phyloP scores from a whole-genome alignment of 352 stramenopile genomes.

The Globisporangium middletonii region DNA sequence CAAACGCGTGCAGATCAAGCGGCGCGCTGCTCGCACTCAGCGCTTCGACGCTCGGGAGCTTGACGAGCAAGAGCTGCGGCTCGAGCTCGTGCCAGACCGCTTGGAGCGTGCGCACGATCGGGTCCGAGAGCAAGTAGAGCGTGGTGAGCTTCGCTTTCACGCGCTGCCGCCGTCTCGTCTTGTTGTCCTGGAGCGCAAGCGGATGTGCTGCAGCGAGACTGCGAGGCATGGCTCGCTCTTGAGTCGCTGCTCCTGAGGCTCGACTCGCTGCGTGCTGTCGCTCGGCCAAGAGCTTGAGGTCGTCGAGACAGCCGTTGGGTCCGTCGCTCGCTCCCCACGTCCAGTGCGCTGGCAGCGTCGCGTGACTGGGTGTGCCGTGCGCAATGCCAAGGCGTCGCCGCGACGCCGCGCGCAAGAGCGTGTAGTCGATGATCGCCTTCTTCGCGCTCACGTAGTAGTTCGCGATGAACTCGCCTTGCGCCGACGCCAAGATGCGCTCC shows the following conservation, averaged over 20 bases:
- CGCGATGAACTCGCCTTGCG: constrained; percentile 38
- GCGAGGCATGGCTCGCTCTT: background rate
- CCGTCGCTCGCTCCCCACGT: constrained; percentile 57
- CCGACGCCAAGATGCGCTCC: constrained; percentile 27
- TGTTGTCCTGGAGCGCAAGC: constrained; percentile 9
- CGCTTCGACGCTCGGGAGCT: constrained; percentile 27
- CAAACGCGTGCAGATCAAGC: constrained; percentile 47
- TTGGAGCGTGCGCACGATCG: constrained; percentile 46
- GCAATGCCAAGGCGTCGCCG: constrained; percentile 43
- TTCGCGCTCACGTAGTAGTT: constrained; percentile 68
- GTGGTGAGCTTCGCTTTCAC: constrained; percentile 33
- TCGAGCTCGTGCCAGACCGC: constrained; percentile 59
- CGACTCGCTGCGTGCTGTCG: background rate
- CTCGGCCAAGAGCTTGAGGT: constrained; percentile 37
- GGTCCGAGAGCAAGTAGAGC: constrained; percentile 43
- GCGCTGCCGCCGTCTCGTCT: constrained; percentile 27
- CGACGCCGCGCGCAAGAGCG: constrained; percentile 38
- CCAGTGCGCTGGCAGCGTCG: constrained; percentile 43
- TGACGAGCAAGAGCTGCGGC: constrained; percentile 32
- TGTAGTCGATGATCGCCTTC: constrained; percentile 73
- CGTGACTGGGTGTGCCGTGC: constrained; percentile 37
- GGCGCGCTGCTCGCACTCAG: constrained; percentile 19
- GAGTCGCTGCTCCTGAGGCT: background rate
- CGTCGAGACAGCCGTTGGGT: constrained; percentile 38
- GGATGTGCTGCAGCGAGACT: no score